Base-by-base conservation (phyloP, 2,329 filamentous ascomycete genomes). In the Conoideocrella luteorostrata region DNA sequence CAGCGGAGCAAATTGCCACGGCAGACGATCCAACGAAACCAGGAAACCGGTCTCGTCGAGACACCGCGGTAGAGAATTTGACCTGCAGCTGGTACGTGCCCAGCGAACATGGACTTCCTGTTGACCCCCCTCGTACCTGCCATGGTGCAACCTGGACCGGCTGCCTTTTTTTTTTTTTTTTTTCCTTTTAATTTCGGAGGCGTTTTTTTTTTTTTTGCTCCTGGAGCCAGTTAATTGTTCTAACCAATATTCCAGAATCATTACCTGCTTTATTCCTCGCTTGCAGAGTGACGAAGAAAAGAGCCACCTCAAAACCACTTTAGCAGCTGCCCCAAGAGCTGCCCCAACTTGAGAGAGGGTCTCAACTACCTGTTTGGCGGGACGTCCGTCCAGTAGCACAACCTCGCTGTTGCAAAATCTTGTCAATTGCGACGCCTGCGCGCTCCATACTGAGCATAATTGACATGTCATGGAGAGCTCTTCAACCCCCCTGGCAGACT, bases 401-500 rank as follows among this genome's bases (percentile, higher is more conserved):
- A n/a, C 35, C 17, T 41, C 34, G 22, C 11, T 28, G 29, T 6
- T 9, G 11, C 34, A 33, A 22, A 15, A 12, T 9, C n/a, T 18
- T 12, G 34, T n/a, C 36, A 40, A 24, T 24, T 29, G 21, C 34
- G 28, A 33, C 11, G 21, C 10, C 33, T 10, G 40, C 17, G 21
- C 30, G 39, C 46, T 43, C 29, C 15, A 4, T 39, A 47, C 41
- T 26, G 49, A 45, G 53, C 53, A 52, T 57, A 28, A 38, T 56
- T 66, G 65, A 64, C 61, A 67, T 68, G 72, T 66, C 67, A 80
- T 80, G 77, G 77, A 79, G 59, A 69, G 64, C 66, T 72, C 78
- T 47, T 80, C 79, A 50, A 74, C 73, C 51, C 82, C 82, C 59
- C 71, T 86, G 61, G 82, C 82, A 64, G 82, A 86, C 63, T 86